phyloP scores from a whole-genome alignment of 1,284 basidiomycete genomes.

The Cutaneotrichosporon daszewskae region DNA sequence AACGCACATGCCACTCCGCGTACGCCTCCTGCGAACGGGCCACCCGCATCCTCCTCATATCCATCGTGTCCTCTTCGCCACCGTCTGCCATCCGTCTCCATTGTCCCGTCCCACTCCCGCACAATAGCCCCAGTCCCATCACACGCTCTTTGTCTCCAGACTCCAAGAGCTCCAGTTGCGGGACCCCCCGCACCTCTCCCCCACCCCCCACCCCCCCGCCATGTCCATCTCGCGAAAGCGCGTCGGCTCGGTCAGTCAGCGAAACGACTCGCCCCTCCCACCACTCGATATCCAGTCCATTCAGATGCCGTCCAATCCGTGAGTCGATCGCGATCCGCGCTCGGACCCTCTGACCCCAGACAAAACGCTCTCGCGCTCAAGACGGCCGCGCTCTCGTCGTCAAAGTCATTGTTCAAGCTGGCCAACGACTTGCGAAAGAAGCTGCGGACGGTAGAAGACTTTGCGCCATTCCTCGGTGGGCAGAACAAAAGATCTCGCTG shows the following conservation, averaged over 20 bases:
- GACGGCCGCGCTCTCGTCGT: slow-evolving; percentile 44
- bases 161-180: no score
- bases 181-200: slow-evolving; percentile 1
- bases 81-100: no score
- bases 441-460: slow-evolving; percentile 41
- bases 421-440: slow-evolving; percentile 40
- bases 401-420: slow-evolving; percentile 43
- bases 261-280: slow-evolving; percentile 31
- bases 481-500: slow-evolving; percentile 2
- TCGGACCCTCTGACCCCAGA: slow-evolving; percentile 18
- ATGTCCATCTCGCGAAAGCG: slow-evolving; percentile 40
- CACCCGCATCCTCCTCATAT: no score
- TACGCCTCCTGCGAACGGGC: no score
- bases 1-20: no score
- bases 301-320: slow-evolving; percentile 46
- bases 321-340: slow-evolving; percentile 14
- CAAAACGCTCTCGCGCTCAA: slow-evolving; percentile 47
- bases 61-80: no score
- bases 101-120: no score
- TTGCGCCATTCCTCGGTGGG: slow-evolving; percentile 43
- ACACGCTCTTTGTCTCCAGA: no score
- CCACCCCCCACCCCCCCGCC: not conserved
- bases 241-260: slow-evolving; percentile 44
- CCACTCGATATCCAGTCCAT: slow-evolving; percentile 44
- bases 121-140: no score